phyloP scores from a whole-genome alignment of 1,284 basidiomycete genomes.

The Testicularia cyperi region DNA sequence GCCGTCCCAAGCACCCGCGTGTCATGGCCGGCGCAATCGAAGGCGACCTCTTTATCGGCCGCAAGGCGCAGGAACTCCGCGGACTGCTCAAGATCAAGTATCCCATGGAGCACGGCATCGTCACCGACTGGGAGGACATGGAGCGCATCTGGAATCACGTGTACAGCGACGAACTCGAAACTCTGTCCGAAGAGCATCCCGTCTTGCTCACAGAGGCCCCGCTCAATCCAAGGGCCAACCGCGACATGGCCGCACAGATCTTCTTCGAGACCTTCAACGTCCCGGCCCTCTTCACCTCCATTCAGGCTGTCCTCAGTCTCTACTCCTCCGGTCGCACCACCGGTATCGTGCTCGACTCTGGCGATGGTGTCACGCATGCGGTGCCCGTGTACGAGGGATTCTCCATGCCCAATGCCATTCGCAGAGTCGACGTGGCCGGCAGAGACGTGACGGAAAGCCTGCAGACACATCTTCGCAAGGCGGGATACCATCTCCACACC shows the following conservation, averaged over 20 bases:
- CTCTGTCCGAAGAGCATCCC: slow-evolving; percentile 71
- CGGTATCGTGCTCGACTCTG: slow-evolving; percentile 96
- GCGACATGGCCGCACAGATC: slow-evolving; percentile 94
- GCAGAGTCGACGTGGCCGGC: slow-evolving; percentile 91
- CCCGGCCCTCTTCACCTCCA: slow-evolving; percentile 91
- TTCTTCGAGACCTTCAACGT: slow-evolving; percentile 99
- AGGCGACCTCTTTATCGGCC: slow-evolving; percentile 59
- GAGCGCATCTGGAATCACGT: slow-evolving; percentile 59
- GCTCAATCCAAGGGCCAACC: slow-evolving; percentile 87
- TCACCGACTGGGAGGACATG: slow-evolving; percentile 60
- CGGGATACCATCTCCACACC: slow-evolving; percentile 91
- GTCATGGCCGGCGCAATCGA: slow-evolving; percentile 60
- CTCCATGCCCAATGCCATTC: slow-evolving; percentile 97
- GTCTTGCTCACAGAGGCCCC: slow-evolving; percentile 90
- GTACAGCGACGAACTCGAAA: slow-evolving; percentile 57
- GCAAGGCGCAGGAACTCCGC: slow-evolving; percentile 55
- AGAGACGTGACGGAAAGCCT: slow-evolving; percentile 93
- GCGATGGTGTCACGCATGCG: slow-evolving; percentile 97
- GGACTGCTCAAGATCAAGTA: slow-evolving; percentile 57
- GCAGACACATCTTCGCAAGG: slow-evolving; percentile 87
- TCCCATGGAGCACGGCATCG: slow-evolving; percentile 60
- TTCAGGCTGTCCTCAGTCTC: slow-evolving; percentile 93
- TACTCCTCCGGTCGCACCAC: slow-evolving; percentile 99
- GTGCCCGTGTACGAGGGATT: slow-evolving; percentile 99
- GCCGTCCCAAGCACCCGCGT: slow-evolving; percentile 56